These are phyloP conservation scores for Metarhizium sp. DNA, from an alignment of 2,329 filamentous ascomycete genomes.

Conservation along the genomic window DNA sequence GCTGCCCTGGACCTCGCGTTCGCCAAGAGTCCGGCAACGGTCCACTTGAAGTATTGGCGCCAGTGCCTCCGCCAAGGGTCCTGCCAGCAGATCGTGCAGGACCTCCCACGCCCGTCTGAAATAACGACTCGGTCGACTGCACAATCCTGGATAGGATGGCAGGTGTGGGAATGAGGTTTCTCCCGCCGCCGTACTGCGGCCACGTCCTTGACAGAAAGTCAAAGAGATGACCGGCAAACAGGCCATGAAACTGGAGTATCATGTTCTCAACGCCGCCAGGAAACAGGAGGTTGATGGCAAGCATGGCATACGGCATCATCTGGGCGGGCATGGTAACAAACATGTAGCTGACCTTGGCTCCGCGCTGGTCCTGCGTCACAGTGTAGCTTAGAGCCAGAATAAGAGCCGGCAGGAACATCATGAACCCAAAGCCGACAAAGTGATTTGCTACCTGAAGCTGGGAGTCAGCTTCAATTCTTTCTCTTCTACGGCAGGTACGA, in stretches of 20 bases:
- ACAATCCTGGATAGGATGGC: constrained; percentile 60
- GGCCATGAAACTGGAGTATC: constrained; percentile 61
- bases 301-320: constrained; percentile 70
- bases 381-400: constrained; percentile 78
- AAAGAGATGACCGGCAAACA: constrained; percentile 80
- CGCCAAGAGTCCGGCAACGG: constrained; percentile 56
- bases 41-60: constrained; percentile 33
- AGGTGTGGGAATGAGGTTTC: constrained; percentile 68
- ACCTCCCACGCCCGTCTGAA: constrained; percentile 37
- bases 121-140: constrained; percentile 23
- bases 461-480: constrained; percentile 9
- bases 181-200: constrained; percentile 79
- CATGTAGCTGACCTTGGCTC: constrained; percentile 66
- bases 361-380: constrained; percentile 75
- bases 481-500: background rate
- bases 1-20: constrained; percentile 50
- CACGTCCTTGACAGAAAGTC: constrained; percentile 85
- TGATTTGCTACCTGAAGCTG: constrained; percentile 20
- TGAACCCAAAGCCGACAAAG: constrained; percentile 20
- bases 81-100: constrained; percentile 30
- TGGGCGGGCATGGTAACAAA: constrained; percentile 78
- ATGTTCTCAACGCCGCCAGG: constrained; percentile 43
- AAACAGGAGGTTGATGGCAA: constrained; percentile 64
- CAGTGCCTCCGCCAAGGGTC: constrained; percentile 23
- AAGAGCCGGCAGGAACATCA: constrained; percentile 52